These are phyloP conservation scores for Shiraia sp. DNA, from an alignment of 2,329 filamentous ascomycete genomes.

Conservation along the genomic window DNA sequence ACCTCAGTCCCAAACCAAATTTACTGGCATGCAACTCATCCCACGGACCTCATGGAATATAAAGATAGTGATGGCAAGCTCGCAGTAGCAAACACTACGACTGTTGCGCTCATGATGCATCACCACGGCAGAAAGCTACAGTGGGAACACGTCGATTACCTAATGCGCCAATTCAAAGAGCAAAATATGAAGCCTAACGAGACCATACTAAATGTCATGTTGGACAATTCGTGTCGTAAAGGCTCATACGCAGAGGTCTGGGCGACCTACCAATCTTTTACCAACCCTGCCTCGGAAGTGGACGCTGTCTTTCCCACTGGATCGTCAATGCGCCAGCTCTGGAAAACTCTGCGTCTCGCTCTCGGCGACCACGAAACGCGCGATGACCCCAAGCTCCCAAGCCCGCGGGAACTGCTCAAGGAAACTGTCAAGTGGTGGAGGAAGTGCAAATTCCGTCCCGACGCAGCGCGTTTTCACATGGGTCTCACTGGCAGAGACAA, in stretches of 20 bases:
- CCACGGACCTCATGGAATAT: background rate
- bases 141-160: conserved; percentile 42
- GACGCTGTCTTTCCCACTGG: conserved; percentile 36
- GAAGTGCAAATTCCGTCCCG: conserved; percentile 23
- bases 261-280: conserved; percentile 32
- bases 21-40: background rate
- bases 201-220: conserved; percentile 38
- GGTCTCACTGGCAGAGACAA: conserved; percentile 28
- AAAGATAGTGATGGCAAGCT: conserved; percentile 11
- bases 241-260: conserved; percentile 35
- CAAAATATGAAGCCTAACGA: conserved; percentile 23
- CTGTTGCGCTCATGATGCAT: conserved; percentile 37
- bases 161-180: conserved; percentile 30
- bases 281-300: conserved; percentile 20
- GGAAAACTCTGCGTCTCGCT: conserved; percentile 38
- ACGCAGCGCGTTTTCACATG: conserved; percentile 30
- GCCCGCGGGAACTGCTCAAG: conserved; percentile 34
- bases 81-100: conserved; percentile 33
- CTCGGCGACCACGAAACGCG: conserved; percentile 23
- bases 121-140: conserved; percentile 32
- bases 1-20: conserved; percentile 4
- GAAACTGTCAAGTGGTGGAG: conserved; percentile 38
- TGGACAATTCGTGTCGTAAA: conserved; percentile 34
- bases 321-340: conserved; percentile 32
- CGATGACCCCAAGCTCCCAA: conserved; percentile 27